Percentiles rank a stretch among this genome's conserved stretches.
Conservation (phyloP, 2,329 filamentous ascomycete species). For the Myriosclerotinia curreyana region DNA sequence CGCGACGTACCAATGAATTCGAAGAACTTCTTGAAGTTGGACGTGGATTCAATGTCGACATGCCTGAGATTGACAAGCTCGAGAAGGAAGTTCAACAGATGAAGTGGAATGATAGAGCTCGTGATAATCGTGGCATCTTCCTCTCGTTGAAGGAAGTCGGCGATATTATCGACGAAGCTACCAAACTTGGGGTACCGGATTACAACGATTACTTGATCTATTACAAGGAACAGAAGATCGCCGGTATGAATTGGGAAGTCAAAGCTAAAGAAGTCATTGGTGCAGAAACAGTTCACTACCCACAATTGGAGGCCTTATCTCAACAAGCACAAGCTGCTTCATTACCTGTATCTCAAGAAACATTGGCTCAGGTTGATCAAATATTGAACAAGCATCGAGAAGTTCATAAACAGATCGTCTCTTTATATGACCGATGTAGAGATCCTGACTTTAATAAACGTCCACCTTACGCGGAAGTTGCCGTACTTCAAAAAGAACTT, state of each 20-base stretch:
- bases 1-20: slow-evolving; percentile 67
- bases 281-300: slow-evolving; percentile 89
- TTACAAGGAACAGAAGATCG: slow-evolving; percentile 71
- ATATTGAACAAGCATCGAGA: slow-evolving; percentile 96
- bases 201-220: slow-evolving; percentile 77
- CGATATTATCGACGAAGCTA: slow-evolving; percentile 73
- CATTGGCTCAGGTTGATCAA: slow-evolving; percentile 77
- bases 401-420: slow-evolving; percentile 82
- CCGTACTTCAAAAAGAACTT: slow-evolving; percentile 54
- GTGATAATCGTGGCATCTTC: slow-evolving; percentile 58
- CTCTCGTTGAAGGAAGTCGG: slow-evolving; percentile 75
- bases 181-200: slow-evolving; percentile 71
- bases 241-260: slow-evolving; percentile 84
- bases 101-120: slow-evolving; percentile 82
- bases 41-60: slow-evolving; percentile 84
- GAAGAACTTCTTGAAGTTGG: slow-evolving; percentile 90
- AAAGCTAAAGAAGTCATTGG: slow-evolving; percentile 91
- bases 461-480: slow-evolving; percentile 83
- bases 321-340: slow-evolving; percentile 68
- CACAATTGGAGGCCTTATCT: slow-evolving; percentile 88
- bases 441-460: slow-evolving; percentile 72
- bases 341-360: slow-evolving; percentile 79
- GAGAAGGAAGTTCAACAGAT: slow-evolving; percentile 79
- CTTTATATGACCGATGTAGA: slow-evolving; percentile 74
- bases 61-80: slow-evolving; percentile 80